Evolutionary conservation across 768 basidiomycete species (phyloP), one percentile per base, ranked within the genome.

Genomic region (Auriscalpium orientale): DNA sequence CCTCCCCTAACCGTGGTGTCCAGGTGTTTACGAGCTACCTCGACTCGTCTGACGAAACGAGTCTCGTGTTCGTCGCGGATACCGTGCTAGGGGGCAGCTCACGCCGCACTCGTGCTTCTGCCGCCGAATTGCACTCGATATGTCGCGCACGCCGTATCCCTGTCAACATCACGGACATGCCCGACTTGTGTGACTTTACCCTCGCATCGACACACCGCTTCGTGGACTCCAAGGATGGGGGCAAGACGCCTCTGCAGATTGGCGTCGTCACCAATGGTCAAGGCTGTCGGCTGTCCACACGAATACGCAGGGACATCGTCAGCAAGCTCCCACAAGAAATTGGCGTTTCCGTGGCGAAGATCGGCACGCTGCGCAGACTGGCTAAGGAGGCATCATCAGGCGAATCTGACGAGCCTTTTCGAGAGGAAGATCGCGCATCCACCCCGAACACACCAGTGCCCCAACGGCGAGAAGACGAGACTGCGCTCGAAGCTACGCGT

Each of bases 241-340:
- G 67, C 37, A 71, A 75, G 15, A 79, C 80, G 1, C 66, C 83
- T 3, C 70, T 91, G 1, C 89, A 89, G 65, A 71, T 99, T 20
- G 90, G 87, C 0, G 79, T 98, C 2, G 90, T 93, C 3, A 95
- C 95, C 0, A 98, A 97, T 62, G 92, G 92, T 0, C 82, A 87
- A 59, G 95, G 94, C 2, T 98, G 95, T 64, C 75, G 95, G 7
- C 76, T 99, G 4, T 86, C 86, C 0, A 79, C 84, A 1, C 78
- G 95, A 11, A 72, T 99, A 40, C 80, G 83, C 37, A 76, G 95
- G 22, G 93, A 98, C 21, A 85, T 98, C 51, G 83, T 95, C 2
- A 74, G 87, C 0, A 76, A 76, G 43, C 71, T 99, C 5, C 85
- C 92, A 0, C 79, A 74, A 56, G 82, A 86, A 8, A 77, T 89